These are phyloP conservation scores for Aspergillus tanneri DNA, from an alignment of 2,329 filamentous ascomycete genomes.

Conservation along the genomic window DNA sequence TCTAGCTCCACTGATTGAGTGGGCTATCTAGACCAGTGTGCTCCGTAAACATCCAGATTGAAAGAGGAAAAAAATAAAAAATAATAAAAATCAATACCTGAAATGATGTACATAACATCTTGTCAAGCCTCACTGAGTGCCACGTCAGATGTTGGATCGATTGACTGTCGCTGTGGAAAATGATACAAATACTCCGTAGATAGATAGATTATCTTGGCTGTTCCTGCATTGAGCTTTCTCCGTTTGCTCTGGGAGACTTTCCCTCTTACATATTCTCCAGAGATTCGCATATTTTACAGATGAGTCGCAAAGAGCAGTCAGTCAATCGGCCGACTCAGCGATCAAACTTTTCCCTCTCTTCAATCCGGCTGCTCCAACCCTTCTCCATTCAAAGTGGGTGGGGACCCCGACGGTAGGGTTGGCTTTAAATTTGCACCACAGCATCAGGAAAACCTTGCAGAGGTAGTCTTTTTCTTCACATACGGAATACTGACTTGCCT, in stretches of 20 bases:
- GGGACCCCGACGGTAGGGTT: neutral
- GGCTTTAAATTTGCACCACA: neutral
- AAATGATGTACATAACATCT: neutral
- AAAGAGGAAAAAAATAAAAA: neutral
- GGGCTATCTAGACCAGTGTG: neutral
- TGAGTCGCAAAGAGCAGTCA: neutral
- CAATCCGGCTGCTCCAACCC: neutral
- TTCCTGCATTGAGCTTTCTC: constrained; percentile 11
- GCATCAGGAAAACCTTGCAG: neutral
- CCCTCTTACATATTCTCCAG: neutral
- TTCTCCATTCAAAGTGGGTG: neutral
- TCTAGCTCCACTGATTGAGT: neutral
- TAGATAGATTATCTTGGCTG: constrained; percentile 7
- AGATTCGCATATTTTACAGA: neutral
- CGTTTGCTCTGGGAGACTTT: neutral
- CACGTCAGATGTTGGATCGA: constrained; percentile 13
- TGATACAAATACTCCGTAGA: constrained; percentile 3
- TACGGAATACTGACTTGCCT: no score
- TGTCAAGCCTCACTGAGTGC: constrained; percentile 4
- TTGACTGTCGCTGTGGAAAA: neutral
- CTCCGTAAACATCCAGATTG: neutral
- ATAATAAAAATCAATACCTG: neutral
- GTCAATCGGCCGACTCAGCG: neutral
- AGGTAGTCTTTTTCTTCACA: neutral
- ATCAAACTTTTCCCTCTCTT: neutral